Conservation (phyloP, 2,329 filamentous ascomycete genomes). For the Sporothrix protearum region DNA sequence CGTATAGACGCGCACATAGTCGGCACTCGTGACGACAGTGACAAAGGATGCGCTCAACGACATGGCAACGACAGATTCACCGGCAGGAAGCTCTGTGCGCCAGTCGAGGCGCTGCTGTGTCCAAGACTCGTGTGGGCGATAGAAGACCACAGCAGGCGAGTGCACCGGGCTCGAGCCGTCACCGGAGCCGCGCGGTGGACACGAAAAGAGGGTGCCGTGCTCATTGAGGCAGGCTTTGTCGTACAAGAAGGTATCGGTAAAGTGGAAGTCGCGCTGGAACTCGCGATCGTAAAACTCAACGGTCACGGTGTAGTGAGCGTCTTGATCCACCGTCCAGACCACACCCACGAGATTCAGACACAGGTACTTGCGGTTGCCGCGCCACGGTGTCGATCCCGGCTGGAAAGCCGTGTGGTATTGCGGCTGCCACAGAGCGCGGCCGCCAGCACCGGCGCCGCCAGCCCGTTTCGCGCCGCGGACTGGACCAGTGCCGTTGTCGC, state of each 20-base stretch:
- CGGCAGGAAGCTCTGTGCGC: slow-evolving; percentile 79
- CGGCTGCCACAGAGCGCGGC: slow-evolving; percentile 47
- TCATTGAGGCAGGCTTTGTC: slow-evolving; percentile 93
- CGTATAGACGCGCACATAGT: slow-evolving; percentile 90
- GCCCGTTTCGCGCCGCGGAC: slow-evolving; percentile 48
- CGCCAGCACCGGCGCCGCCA: slow-evolving; percentile 32
- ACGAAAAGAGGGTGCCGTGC: slow-evolving; percentile 80
- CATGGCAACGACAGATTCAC: slow-evolving; percentile 84
- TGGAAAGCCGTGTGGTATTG: slow-evolving; percentile 83
- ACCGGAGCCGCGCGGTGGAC: slow-evolving; percentile 54
- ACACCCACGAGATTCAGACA: slow-evolving; percentile 91
- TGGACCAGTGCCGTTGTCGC: slow-evolving; percentile 47
- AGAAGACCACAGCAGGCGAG: slow-evolving; percentile 78
- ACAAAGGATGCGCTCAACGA: slow-evolving; percentile 88
- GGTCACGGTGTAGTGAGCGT: slow-evolving; percentile 87
- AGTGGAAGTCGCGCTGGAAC: slow-evolving; percentile 89
- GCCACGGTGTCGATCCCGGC: slow-evolving; percentile 92
- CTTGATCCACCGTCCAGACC: slow-evolving; percentile 95
- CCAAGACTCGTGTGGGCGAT: slow-evolving; percentile 96
- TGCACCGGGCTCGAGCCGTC: slow-evolving; percentile 42
- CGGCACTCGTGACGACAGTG: slow-evolving; percentile 78
- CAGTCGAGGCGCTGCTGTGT: slow-evolving; percentile 83
- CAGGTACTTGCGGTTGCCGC: slow-evolving; percentile 87
- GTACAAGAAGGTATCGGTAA: slow-evolving; percentile 92
- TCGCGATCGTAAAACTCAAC: slow-evolving; percentile 98